These are phyloP conservation scores for Colletotrichum melonis DNA, from an alignment of 2,329 filamentous ascomycete species.

Conservation along the genomic window DNA sequence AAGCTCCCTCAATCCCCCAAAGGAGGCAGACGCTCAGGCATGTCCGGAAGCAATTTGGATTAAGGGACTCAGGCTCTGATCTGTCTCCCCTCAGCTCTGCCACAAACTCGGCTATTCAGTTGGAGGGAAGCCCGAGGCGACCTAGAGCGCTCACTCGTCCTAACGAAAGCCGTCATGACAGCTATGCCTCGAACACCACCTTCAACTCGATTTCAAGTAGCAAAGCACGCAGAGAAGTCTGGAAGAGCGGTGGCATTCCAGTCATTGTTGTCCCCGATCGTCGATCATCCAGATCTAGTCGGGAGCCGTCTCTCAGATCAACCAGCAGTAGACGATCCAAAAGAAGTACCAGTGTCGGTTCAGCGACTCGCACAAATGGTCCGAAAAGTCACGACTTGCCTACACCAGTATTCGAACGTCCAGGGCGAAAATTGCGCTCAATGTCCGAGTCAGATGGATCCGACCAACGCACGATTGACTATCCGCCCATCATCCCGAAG, in stretches of 20 bases:
- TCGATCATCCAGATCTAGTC: constrained; percentile 62
- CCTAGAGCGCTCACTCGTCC: constrained; percentile 42
- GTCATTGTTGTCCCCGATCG: constrained; percentile 72
- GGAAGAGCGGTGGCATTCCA: constrained; percentile 70
- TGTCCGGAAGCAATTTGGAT: constrained; percentile 64
- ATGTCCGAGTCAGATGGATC: constrained; percentile 61
- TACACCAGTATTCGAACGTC: constrained; percentile 56
- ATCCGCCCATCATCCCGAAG: constrained; percentile 66
- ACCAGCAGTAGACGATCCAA: constrained; percentile 69
- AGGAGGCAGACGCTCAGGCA: constrained; percentile 69
- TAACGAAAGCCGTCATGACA: constrained; percentile 54
- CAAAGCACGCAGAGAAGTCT: constrained; percentile 68
- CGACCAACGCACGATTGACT: constrained; percentile 70
- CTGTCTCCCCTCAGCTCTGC: constrained; percentile 55
- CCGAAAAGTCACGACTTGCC: constrained; percentile 54
- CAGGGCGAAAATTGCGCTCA: constrained; percentile 52
- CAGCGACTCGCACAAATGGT: constrained; percentile 55
- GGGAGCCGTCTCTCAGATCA: constrained; percentile 68
- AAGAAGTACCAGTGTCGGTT: constrained; percentile 63
- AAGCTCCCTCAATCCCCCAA: constrained; percentile 54
- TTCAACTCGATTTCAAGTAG: constrained; percentile 62
- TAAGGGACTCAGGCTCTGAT: constrained; percentile 61
- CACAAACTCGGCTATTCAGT: constrained; percentile 50
- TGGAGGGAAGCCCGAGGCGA: constrained; percentile 43
- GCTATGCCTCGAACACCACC: constrained; percentile 60